Evolutionary conservation across 331 rosid species (phyloP).

Genomic region (Dryas integrifolia): DNA sequence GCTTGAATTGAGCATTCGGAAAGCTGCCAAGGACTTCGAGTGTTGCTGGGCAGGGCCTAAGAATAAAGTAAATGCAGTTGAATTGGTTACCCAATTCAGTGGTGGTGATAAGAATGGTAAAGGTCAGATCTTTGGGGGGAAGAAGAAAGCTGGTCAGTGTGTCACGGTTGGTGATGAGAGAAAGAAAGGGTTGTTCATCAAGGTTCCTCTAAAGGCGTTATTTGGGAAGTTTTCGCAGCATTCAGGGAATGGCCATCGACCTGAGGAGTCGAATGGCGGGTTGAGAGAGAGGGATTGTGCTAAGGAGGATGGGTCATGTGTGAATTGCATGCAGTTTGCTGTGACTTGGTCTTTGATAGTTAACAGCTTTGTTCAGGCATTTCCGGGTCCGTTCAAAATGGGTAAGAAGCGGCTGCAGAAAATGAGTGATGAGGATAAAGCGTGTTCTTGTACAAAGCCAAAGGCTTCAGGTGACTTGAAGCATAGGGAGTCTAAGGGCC

Average conservation of each 20-base stretch:
- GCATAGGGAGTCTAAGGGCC: conserved; percentile 49
- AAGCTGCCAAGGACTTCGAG: conserved; percentile 84
- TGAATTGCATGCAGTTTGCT: conserved; percentile 77
- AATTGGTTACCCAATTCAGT: conserved; percentile 47
- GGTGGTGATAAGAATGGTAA: conserved; percentile 42
- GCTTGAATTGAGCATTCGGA: conserved; percentile 67
- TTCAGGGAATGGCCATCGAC: conserved; percentile 42
- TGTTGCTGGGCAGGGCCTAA: conserved; percentile 58
- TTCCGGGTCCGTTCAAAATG: conserved; percentile 75
- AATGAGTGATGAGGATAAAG: conserved; percentile 48
- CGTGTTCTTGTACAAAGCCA: conserved; percentile 47
- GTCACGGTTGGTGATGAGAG: conserved; percentile 44
- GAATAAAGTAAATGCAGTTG: conserved; percentile 45
- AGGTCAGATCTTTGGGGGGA: conserved; percentile 63
- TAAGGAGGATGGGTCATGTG: conserved; percentile 63
- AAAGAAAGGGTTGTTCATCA: conserved; percentile 55
- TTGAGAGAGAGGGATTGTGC: conserved; percentile 37
- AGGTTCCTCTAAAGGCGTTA: conserved; percentile 65
- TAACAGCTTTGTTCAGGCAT: conserved; percentile 65
- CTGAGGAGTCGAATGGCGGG: conserved; percentile 29
- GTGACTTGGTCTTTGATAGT: conserved; percentile 73
- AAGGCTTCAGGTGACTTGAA: conserved; percentile 50
- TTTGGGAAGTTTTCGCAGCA: conserved; percentile 63
- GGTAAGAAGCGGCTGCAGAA: conserved; percentile 69
- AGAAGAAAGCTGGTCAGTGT: conserved; percentile 50